These are phyloP conservation scores for Barnettozyma salicaria DNA, from an alignment of 805 yeast species.

Conservation along the genomic window DNA sequence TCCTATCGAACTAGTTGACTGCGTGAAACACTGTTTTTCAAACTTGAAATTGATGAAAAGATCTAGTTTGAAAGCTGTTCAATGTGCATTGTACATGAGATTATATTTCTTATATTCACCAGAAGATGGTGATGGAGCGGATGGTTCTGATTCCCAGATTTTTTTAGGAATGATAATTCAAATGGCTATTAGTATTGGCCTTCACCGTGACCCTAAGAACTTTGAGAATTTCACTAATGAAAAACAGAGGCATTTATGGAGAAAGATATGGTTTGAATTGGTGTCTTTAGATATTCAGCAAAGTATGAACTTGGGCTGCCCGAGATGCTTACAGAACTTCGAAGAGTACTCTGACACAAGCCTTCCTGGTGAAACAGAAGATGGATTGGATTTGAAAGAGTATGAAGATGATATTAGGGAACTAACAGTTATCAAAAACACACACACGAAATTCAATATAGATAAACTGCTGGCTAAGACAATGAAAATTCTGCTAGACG, in stretches of 20 bases:
- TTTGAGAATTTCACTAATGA: conserved; percentile 39
- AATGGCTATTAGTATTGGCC: conserved; percentile 62
- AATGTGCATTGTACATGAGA: conserved; percentile 53
- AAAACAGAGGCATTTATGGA: conserved; percentile 41
- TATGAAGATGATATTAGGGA: conserved; percentile 34
- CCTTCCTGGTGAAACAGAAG: conserved; percentile 32
- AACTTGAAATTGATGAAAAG: conserved; percentile 37
- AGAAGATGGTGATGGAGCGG: conserved; percentile 52
- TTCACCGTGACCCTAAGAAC: conserved; percentile 60
- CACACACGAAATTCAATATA: conserved; percentile 40
- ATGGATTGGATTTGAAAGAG: conserved; percentile 16
- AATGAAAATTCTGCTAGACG: conserved; percentile 32
- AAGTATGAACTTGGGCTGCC: conserved; percentile 36
- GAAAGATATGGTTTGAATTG: conserved; percentile 53
- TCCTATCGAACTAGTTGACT: conserved; percentile 36
- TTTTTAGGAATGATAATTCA: conserved; percentile 52
- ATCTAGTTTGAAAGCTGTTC: conserved; percentile 46
- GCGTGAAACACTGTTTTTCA: conserved; percentile 40
- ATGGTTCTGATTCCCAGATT: conserved; percentile 53
- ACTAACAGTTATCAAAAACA: conserved; percentile 41
- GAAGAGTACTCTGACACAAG: conserved; percentile 38
- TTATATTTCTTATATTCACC: conserved; percentile 52
- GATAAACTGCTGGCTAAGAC: conserved; percentile 38
- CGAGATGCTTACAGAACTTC: conserved; percentile 33
- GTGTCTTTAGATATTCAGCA: conserved; percentile 37